Evolutionary conservation across 228 moss, liverwort and hornwort species (phyloP), one percentile per base, ranked within the genome.

Genomic region (Sphagnum fallax): DNA sequence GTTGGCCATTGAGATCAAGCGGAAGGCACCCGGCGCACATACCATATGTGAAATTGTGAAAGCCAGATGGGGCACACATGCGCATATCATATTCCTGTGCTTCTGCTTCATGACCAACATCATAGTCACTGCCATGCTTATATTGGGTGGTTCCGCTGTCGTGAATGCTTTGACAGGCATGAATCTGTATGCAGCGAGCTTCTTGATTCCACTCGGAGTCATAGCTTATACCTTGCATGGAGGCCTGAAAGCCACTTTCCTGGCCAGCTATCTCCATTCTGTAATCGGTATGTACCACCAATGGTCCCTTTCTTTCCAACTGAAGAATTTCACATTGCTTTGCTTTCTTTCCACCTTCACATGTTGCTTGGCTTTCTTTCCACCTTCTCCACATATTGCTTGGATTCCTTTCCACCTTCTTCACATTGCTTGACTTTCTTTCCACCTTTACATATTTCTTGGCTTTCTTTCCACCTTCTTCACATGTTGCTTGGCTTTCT

Each of bases 231-330:
- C 95, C 7, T 71, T 96, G 47, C 87, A 89, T 48, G 92, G 92
- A 51, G 92, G 95, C 0, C 79, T 92, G 18, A 96, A 96, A 79
- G 95, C 95, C 0, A 96, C 95, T 0, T 96, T 96, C 69, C 69
- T 96, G 74, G 95, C 95, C 51, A 86, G 84, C 62, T 96, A 96
- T 75, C 82, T 96, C 9, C 92, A 96, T 75, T 96, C 92, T 12
- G 84, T 80, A 48, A 81, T 96, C 0, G 89, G 88, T 88, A 72
- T 64, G 83, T 50, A 61, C 52, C 61, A 11, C 14, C 52, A 9
- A 32, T 32, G 32, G 1, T 32, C 32, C 3, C 32, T 32, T 32
- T 32, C 32, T 32, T 32, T 32, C 32, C 32, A 32, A 1, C 32
- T 32, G 32, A 32, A 32, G 32, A 32, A 32, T 1, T 32, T 32